phyloP scores from a whole-genome alignment of 75 land plant genomes.

The Sequoia sempervirens region DNA sequence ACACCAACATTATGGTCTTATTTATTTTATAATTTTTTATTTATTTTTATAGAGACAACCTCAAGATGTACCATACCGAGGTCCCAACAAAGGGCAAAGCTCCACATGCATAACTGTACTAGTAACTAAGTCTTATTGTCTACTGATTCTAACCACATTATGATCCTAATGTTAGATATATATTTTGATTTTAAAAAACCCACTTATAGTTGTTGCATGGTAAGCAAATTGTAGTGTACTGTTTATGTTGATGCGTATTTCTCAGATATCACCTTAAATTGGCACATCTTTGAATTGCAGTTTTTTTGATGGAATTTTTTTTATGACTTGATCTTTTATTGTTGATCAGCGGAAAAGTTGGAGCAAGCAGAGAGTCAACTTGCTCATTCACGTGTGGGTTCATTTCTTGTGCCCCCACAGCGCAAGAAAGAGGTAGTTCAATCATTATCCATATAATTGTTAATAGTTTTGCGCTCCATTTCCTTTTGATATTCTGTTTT shows the following conservation, averaged over 20 bases:
- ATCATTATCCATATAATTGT: too few relatives aligned
- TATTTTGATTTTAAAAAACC: background rate
- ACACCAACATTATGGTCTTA: too few relatives aligned
- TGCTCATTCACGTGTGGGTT: conserved; percentile 85
- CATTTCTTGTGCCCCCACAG: conserved; percentile 67
- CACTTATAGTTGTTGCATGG: background rate
- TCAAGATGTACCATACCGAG: too few relatives aligned
- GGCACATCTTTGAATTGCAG: background rate
- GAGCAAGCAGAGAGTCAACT: conserved; percentile 94
- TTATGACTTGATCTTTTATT: background rate
- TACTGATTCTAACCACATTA: background rate
- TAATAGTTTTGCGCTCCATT: too few relatives aligned
- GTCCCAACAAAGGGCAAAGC: too few relatives aligned
- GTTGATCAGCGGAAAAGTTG: conserved; percentile 77
- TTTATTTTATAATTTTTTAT: too few relatives aligned
- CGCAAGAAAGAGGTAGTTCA: conserved; percentile 83
- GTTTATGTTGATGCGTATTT: background rate
- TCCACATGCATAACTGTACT: too few relatives aligned
- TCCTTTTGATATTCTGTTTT: background rate
- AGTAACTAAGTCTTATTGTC: too few relatives aligned
- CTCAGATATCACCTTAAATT: background rate
- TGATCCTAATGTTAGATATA: background rate
- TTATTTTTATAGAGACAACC: too few relatives aligned
- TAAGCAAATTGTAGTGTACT: background rate
- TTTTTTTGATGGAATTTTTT: background rate